Evolutionary conservation across 2,329 filamentous ascomycete species (phyloP), one percentile per base, ranked within the genome.

Genomic region (Orbilia blumenaviensis): DNA sequence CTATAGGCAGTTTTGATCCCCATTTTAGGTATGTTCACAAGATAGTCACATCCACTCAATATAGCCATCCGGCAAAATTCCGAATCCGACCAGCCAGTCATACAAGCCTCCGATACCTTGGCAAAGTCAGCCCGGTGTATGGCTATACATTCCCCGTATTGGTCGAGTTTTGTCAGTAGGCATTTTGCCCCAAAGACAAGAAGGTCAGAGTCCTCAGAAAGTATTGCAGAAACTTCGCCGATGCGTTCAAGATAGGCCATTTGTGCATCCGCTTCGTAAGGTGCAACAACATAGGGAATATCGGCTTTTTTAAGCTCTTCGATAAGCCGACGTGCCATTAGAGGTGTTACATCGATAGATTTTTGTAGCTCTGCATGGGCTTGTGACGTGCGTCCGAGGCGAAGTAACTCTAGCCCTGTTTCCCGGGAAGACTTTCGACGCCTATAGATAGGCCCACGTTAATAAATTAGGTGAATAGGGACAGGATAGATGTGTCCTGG

Each of bases 241-340:
- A 92, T 88, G 58, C 90, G 89, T 83, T 99, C 95, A 38, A 99
- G 87, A 81, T 98, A 99, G 25, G 93, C 94, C 80, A 99, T 87
- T 83, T 99, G 94, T n/a, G 94, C 91, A 83, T 99, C 95, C 52
- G 95, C 95, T 85, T 99, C 95, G 83, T 97, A 99, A 0, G 95
- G 95, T 0, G 95, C 95, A 16, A 99, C 96, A 66, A 99, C 87
- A 81, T 97, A 98, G 69, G 92, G 88, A 14, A 99, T 87, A 41
- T 89, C 87, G 80, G 90, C 85, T 80, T 89, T 88, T 84, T 96
- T 97, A 80, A 98, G 86, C 82, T 96, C 92, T 79, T 97, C 93
- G 72, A 99, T 99, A 63, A 98, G 84, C 79, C 92, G 87, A 5
- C 92, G 89, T 6, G 95, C 95, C 96, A 99, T 99, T 80, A 95